Conservation (phyloP, 306 rosid genomes). For the Rosa lucieae region DNA sequence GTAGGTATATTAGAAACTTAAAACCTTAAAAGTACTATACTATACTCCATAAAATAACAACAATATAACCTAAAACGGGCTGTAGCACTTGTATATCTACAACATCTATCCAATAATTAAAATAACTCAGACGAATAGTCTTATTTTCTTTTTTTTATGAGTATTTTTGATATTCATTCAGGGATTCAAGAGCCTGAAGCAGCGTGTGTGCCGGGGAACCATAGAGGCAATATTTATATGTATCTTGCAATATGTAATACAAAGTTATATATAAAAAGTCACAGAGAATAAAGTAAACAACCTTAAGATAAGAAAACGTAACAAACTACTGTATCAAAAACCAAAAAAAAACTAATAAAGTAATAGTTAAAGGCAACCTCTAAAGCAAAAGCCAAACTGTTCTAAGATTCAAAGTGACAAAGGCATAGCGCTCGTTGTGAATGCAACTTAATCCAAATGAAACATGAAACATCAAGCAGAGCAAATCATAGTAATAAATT, state of each 20-base stretch:
- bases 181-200: not conserved
- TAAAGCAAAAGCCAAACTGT: not conserved
- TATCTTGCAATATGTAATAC: not conserved
- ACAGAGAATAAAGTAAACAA: conserved; percentile 1
- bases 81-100: not conserved
- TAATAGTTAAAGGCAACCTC: not conserved
- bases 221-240: not conserved
- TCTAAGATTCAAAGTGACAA: not conserved
- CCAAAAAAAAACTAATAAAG: not conserved
- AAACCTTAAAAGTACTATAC: not conserved
- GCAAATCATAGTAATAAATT: not conserved
- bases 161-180: not conserved
- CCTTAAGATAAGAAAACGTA: not conserved
- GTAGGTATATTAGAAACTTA: not conserved
- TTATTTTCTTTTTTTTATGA: not conserved
- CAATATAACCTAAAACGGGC: not conserved
- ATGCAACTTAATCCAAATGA: not conserved
- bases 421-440: not conserved
- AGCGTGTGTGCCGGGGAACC: not conserved
- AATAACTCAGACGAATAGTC: not conserved
- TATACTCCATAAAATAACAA: not conserved
- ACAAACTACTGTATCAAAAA: no score
- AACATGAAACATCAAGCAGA: not conserved
- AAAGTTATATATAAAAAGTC: not conserved
- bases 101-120: not conserved